A percentile compares a stretch with the other conserved stretches of the same genome.
These are phyloP conservation scores for Taiwanofungus camphoratus DNA, from an alignment of 1,284 basidiomycete genomes.

Conservation along the genomic window DNA sequence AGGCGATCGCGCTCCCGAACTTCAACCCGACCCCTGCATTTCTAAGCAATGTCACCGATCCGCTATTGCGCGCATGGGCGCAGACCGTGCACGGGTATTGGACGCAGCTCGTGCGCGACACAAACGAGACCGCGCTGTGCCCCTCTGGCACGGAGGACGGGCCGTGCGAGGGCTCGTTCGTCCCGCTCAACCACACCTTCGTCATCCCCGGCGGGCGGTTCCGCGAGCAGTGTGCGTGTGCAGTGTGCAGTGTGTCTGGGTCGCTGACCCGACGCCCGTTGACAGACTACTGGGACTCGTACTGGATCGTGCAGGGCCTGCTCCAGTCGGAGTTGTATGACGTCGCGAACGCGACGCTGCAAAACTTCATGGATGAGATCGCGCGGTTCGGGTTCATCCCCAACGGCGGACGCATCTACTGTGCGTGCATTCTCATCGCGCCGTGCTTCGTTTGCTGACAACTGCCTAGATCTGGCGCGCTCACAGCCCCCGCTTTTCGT, in stretches of 20 bases:
- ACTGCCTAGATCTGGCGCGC: slow-evolving; percentile 71
- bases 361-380: slow-evolving; percentile 93
- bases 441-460: too few species aligned
- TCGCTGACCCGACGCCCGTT: too few species aligned
- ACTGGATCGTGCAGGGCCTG: slow-evolving; percentile 84
- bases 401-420: slow-evolving; percentile 85
- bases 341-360: slow-evolving; percentile 71
- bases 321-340: slow-evolving; percentile 72
- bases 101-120: slow-evolving; percentile 71
- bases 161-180: slow-evolving; percentile 75
- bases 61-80: slow-evolving; percentile 68
- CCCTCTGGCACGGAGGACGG: slow-evolving; percentile 37
- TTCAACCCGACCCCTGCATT: slow-evolving; percentile 68
- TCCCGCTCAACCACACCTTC: slow-evolving; percentile 87
- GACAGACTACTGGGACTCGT: slow-evolving; percentile 83
- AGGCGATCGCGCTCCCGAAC: slow-evolving; percentile 53
- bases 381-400: slow-evolving; percentile 82
- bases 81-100: slow-evolving; percentile 80
- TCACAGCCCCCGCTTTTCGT: slow-evolving; percentile 89
- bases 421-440: slow-evolving; percentile 33
- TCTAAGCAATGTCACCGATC: slow-evolving; percentile 66
- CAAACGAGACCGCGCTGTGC: slow-evolving; percentile 70
- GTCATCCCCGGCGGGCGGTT: slow-evolving; percentile 83
- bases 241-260: background rate
- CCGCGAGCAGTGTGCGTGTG: slow-evolving; percentile 56